These are phyloP conservation scores for Podosphaera leucotricha DNA, from an alignment of 2,329 filamentous ascomycete genomes.

Conservation along the genomic window DNA sequence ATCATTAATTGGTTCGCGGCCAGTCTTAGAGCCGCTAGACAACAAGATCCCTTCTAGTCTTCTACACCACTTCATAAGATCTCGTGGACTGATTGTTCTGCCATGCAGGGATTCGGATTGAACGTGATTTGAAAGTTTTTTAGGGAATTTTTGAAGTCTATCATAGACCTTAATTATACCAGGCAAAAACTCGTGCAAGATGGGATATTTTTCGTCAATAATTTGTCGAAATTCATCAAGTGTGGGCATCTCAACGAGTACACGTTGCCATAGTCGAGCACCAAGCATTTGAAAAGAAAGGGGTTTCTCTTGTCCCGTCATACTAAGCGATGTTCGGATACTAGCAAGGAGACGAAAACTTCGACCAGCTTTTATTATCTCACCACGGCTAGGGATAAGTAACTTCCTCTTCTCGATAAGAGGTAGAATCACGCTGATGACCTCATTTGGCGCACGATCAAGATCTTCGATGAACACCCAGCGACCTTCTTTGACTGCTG, in stretches of 20 bases:
- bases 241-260: constrained; percentile 43
- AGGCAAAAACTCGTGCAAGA: constrained; percentile 37
- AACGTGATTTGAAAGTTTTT: constrained; percentile 18
- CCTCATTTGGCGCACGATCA: constrained; percentile 80
- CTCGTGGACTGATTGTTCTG: constrained; percentile 39
- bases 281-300: constrained; percentile 52
- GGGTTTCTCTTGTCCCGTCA: constrained; percentile 40
- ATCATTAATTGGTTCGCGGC: constrained; percentile 49
- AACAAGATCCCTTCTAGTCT: constrained; percentile 45
- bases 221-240: constrained; percentile 52
- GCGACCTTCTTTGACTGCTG: constrained; percentile 75
- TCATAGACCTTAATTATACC: constrained; percentile 36
- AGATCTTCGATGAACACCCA: constrained; percentile 97
- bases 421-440: constrained; percentile 78
- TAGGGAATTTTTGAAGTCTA: constrained; percentile 23
- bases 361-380: constrained; percentile 58
- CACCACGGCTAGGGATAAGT: constrained; percentile 68
- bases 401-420: constrained; percentile 84
- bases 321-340: constrained; percentile 51
- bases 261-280: constrained; percentile 59
- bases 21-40: constrained; percentile 35
- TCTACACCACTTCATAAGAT: constrained; percentile 79
- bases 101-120: constrained; percentile 24
- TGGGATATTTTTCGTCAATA: constrained; percentile 44
- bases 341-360: constrained; percentile 86